A percentile compares a stretch with the other conserved stretches of the same genome.
Evolutionary conservation across 1,139 yeast species (phyloP).

Genomic region (Hansenula sp.): DNA sequence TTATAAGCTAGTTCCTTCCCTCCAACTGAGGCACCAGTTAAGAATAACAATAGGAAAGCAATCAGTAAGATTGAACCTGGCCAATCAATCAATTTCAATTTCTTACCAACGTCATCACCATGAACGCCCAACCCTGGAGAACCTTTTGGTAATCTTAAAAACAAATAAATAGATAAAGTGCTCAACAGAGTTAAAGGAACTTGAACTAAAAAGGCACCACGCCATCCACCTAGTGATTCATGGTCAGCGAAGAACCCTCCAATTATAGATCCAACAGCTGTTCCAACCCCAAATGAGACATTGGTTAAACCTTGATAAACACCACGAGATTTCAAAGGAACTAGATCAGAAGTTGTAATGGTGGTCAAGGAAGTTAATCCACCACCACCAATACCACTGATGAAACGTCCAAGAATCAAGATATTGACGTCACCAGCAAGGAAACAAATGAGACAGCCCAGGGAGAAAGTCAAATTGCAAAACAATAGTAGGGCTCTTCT

Average conservation of each 20-base stretch:
- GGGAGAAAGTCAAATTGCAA: constrained; percentile 40
- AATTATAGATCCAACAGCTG: constrained; percentile 64
- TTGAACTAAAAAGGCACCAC: constrained; percentile 57
- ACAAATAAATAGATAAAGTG: constrained; percentile 33
- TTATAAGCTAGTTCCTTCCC: constrained; percentile 49
- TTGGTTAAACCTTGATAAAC: constrained; percentile 62
- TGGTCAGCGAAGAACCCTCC: constrained; percentile 63
- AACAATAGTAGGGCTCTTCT: constrained; percentile 46
- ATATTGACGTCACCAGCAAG: constrained; percentile 30
- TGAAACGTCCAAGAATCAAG: constrained; percentile 58
- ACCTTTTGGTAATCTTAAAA: constrained; percentile 36
- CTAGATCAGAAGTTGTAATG: constrained; percentile 53
- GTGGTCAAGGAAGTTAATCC: constrained; percentile 54
- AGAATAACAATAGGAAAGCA: constrained; percentile 42
- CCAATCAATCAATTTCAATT: constrained; percentile 63
- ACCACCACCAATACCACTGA: constrained; percentile 66
- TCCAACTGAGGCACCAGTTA: constrained; percentile 68
- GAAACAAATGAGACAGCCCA: constrained; percentile 51
- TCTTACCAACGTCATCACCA: constrained; percentile 30
- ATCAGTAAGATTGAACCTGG: constrained; percentile 65
- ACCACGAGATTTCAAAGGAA: constrained; percentile 55
- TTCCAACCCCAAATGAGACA: constrained; percentile 63
- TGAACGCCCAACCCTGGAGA: constrained; percentile 28
- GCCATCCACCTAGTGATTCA: constrained; percentile 56
- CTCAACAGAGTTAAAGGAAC: constrained; percentile 62